These are phyloP conservation scores for Metarhizium rileyi DNA, from an alignment of 2,329 filamentous ascomycete species.

Conservation along the genomic window DNA sequence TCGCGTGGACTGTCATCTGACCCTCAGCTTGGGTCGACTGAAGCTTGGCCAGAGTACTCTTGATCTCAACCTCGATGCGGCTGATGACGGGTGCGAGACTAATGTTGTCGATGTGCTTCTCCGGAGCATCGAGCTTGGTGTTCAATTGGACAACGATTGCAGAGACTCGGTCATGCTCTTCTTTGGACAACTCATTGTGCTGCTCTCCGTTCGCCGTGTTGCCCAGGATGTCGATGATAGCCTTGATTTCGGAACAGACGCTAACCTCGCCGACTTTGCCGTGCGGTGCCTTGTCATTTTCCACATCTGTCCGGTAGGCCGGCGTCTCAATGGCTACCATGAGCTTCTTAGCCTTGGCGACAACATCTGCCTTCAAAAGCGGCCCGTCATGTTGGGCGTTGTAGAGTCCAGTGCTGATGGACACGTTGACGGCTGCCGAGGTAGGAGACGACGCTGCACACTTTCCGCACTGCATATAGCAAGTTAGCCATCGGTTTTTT, in stretches of 20 bases:
- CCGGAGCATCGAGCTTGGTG: background rate
- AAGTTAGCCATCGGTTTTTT: background rate
- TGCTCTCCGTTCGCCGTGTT: background rate
- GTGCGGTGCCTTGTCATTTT: too few relatives aligned
- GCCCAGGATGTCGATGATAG: background rate
- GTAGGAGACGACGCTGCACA: background rate
- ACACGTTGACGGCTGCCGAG: background rate
- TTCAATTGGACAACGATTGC: background rate
- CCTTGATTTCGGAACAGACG: background rate
- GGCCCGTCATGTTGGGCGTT: too few relatives aligned
- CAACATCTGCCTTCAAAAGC: background rate
- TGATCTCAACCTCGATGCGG: background rate
- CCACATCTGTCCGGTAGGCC: background rate
- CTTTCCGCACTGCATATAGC: too few relatives aligned
- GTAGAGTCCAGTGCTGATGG: background rate
- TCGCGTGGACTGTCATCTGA: background rate
- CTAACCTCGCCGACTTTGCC: background rate
- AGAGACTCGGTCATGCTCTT: background rate
- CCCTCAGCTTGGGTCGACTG: background rate
- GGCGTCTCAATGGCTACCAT: background rate
- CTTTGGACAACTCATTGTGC: background rate
- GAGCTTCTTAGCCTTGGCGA: background rate
- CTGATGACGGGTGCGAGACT: background rate
- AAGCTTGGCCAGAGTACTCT: background rate
- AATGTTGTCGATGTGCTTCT: background rate